Evolutionary conservation across 805 yeast species (phyloP), one percentile per base, ranked within the genome.

Genomic region (Kazachstania psychrophila): DNA sequence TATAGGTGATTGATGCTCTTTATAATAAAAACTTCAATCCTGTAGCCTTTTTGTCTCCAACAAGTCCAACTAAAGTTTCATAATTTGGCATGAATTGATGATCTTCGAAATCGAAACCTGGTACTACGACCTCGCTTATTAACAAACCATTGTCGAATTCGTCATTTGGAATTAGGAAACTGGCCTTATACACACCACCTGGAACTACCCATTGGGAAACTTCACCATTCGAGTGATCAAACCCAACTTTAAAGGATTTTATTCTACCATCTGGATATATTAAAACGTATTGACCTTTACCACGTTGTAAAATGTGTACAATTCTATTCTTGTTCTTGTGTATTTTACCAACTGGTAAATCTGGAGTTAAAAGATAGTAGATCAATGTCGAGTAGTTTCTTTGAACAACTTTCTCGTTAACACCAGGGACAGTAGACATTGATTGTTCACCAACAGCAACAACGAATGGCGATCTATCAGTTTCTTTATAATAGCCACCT

Each of bases 141-240:
- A 70, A 52, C 20, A 73, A 44, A 30, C 71, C 73, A 23, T 65
- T 56, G 14, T 47, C 47, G 22, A 57, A 48, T 25, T 55, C 67
- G 6, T 46, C 56, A 28, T 60, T 48, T n/a, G 72, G 70, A 3
- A 65, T 29, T 17, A 72, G 37, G 46, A 70, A 74, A 33, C 75
- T 69, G 4, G 78, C 77, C 48, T 74, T 74, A 58, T 69, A 74
- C 14, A 68, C 72, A 10, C 70, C 77, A 1, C 77, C 75, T 9
- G 75, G 77, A n/a, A 74, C 79, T 5, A 74, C 77, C 79, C 79
- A 74, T 50, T 74, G 80, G 29, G 70, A 60, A 4, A 68, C 59
- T 48, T 73, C 77, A 6, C 76, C 76, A 10, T 54, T 54, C 0
- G 54, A 51, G 24, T 62, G 54, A 42, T 72, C 64, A 42, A 72